Conservation (phyloP, 106 monocot genomes). For the Xerophyta viscosa region DNA sequence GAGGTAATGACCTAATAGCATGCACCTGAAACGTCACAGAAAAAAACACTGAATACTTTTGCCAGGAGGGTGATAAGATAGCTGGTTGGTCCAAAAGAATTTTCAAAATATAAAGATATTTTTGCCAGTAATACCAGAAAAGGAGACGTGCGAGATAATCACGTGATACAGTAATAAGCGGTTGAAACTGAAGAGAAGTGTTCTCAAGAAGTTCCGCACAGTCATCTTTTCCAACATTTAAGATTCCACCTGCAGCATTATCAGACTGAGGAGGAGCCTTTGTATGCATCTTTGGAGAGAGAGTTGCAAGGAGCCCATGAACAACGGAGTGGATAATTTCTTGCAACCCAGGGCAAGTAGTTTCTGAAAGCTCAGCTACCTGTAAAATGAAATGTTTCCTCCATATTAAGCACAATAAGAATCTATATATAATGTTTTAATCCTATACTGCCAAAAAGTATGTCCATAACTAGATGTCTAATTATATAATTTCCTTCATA, state of each 20-base stretch:
- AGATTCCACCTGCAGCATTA: conserved; percentile 23
- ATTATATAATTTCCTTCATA: too few species aligned
- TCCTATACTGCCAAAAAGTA: not conserved
- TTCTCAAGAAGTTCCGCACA: conserved; percentile 59
- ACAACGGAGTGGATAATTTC: conserved; percentile 70
- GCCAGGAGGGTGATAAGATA: too few species aligned
- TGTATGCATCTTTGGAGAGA: conserved; percentile 78
- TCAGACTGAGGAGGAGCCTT: conserved; percentile 44
- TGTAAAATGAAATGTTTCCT: conserved; percentile 15
- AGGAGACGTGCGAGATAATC: conserved; percentile 87
- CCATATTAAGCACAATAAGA: not conserved
- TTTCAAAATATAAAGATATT: too few species aligned
- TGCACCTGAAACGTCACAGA: conserved; percentile 61
- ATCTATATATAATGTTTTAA: not conserved
- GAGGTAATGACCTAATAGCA: conserved; percentile 86
- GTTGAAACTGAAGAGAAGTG: conserved; percentile 65
- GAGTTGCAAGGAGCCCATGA: conserved; percentile 83
- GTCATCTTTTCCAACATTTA: conserved; percentile 47
- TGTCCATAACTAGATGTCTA: not conserved
- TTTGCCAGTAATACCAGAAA: conserved; percentile 49
- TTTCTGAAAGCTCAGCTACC: conserved; percentile 84
- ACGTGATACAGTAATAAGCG: conserved; percentile 66
- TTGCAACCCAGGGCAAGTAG: conserved; percentile 50
- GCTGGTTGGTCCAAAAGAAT: too few species aligned
- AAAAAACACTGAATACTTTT: not conserved